Conservation (phyloP, 2,329 filamentous ascomycete species). For the Dactylonectria macrodidyma region DNA sequence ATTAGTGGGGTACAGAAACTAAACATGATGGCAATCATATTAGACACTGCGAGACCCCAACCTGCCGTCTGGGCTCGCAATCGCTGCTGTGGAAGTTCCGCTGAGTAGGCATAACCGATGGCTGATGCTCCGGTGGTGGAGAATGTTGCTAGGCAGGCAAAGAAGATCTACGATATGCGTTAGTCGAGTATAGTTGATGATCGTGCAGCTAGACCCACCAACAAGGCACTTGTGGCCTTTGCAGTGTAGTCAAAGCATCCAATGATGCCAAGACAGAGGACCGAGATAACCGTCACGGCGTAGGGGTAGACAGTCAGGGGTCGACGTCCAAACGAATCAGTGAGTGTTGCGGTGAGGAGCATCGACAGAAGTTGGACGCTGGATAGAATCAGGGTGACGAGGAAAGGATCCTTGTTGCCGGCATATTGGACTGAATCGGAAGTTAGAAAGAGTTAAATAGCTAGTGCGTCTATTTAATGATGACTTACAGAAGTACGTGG, state of each 20-base stretch:
- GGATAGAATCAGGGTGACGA: slow-evolving; percentile 30
- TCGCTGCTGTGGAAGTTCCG: slow-evolving; percentile 31
- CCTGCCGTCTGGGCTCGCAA: slow-evolving; percentile 30
- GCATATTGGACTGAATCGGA: slow-evolving; percentile 29
- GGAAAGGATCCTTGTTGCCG: slow-evolving; percentile 36
- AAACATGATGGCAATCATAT: slow-evolving; percentile 59
- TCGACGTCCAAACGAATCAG: slow-evolving; percentile 30
- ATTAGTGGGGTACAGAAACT: slow-evolving; percentile 61
- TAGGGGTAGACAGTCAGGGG: slow-evolving; percentile 32
- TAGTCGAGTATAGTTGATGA: background rate
- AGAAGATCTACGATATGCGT: slow-evolving; percentile 21
- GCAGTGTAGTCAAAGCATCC: slow-evolving; percentile 35
- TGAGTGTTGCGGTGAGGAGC: slow-evolving; percentile 30
- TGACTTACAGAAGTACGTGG: slow-evolving; percentile 34
- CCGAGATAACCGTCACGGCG: slow-evolving; percentile 29
- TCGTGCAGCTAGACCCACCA: slow-evolving; percentile 5
- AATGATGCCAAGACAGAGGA: slow-evolving; percentile 33
- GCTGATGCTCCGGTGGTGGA: slow-evolving; percentile 33
- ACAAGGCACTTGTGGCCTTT: slow-evolving; percentile 32
- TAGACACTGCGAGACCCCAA: slow-evolving; percentile 53
- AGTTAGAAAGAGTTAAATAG: background rate
- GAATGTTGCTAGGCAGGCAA: slow-evolving; percentile 35
- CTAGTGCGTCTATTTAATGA: rapidly evolving
- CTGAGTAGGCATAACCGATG: slow-evolving; percentile 32
- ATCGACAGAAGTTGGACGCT: slow-evolving; percentile 34